Evolutionary conservation across 225 moss, liverwort and hornwort species (phyloP), one percentile per base, ranked within the genome.

Genomic region (Pleurozium schreberi): DNA sequence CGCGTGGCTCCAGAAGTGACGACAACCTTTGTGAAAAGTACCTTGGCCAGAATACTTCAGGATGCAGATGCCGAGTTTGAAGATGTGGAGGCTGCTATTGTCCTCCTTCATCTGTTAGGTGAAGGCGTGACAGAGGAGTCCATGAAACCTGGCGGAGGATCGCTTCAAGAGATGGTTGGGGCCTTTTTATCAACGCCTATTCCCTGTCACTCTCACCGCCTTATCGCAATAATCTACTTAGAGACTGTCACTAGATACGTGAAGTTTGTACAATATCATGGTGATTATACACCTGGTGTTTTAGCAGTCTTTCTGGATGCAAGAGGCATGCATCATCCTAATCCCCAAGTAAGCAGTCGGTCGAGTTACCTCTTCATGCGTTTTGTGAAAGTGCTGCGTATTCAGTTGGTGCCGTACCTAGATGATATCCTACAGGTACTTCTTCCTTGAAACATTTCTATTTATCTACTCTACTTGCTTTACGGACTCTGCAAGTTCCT

Each of bases 321-420:
- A 52, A 95, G 98, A 89, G 98, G 98, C 65, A 96, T 98, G 89
- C 98, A 97, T 87, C 97, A 98, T 92, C 88, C 93, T 43, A 98
- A 97, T 70, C 92, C 96, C 49, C 91, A 90, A 87, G 97, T 98
- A 66, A 95, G 95, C 90, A 95, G 93, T 64, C 94, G 98, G 92
- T 96, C 98, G 69, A 96, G 97, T 90, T 98, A 98, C 83, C 96
- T 97, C 50, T 97, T 98, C 87, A 97, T 97, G 97, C 94, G 97
- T 74, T 93, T 98, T 90, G 96, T 96, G 62, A 98, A 96, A 89
- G 97, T 95, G 84, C 89, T 98, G 87, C 95, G 98, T 81, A 90
- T 96, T 76, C 97, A 98, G 90, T 88, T 98, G 52, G 95, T 95
- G 81, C 97, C 96, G 53, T 98, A 97, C 75, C 90, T 98, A 85